Evolutionary conservation across 1,284 basidiomycete genomes (phyloP), one percentile per base, ranked within the genome.

Genomic region (Coriolopsis trogii): DNA sequence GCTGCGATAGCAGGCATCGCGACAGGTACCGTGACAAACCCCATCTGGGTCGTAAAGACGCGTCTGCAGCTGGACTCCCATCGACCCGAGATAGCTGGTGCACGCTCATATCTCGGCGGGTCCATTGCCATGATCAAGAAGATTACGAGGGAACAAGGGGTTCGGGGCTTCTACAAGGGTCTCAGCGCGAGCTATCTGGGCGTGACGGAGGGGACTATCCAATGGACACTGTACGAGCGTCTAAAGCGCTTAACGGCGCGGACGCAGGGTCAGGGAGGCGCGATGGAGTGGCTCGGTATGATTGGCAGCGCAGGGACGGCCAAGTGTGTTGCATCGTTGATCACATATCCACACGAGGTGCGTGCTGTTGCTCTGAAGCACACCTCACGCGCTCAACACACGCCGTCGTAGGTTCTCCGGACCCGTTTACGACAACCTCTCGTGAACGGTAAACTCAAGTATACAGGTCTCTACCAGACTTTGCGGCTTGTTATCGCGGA

Each of bases 1-100:
- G 97, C 95, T 0, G 91, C 93, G 0, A 67, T 87, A 4, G 96
- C 96, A 0, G 92, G 93, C 6, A 74, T 98, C 58, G 78, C 82
- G 25, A 99, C 96, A 0, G 84, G 95, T 1, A 90, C 93, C 0
- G 92, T 85, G 9, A 98, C 96, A 15, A 98, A 98, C 68, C 96
- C 96, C 0, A 97, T 99, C 39, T 99, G 96, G 96, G 95, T 99
- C 33, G 92, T 99, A 60, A 98, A 98, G 72, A 99, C 96, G 30
- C 85, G 96, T 3, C 67, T 98, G 44, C 96, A 99, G 68, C 84
- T 95, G 25, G 76, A 56, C 51, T 46, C 56, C 59, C 56, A 54
- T 55, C 41, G 44, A 45, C 40, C 48, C 51, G 52, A 40, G 55
- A 9, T 51, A 52, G 6, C 67, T 62, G n/a, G 65, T 67, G 15